Base-by-base conservation (phyloP, 805 yeast genomes). In the Saturnispora mendoncae region DNA sequence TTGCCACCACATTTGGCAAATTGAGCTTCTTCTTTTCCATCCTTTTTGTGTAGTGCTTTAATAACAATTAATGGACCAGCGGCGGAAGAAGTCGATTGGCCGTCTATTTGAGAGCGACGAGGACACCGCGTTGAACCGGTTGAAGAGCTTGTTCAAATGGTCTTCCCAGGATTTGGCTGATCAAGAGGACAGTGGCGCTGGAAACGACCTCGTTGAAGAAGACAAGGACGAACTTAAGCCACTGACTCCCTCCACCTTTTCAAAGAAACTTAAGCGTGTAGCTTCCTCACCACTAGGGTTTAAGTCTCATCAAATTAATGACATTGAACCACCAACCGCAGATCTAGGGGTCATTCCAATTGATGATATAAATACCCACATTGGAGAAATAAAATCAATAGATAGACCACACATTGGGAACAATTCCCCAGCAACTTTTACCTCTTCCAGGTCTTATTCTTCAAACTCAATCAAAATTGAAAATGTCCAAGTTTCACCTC, bases 1-100 rank as follows among this genome's bases (percentile, higher is more conserved):
- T 71, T 92, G 27, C 97, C 98, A 25, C 97, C 97, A 6, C 97
- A 92, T 58, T 68, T 92, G 51, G 94, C 88, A 13, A 57, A 58
- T 41, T 29, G 23, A 26, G 12, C 15, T 15, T n/a, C n/a, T n/a
- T n/a, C n/a, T n/a, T n/a, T n/a, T n/a, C n/a, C n/a, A n/a, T n/a
- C n/a, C n/a, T n/a, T n/a, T 14, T 13, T 27, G 29, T 9, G 12
- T 27, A 13, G 6, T n/a, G n/a, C n/a, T n/a, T 5, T 9, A 13
- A 5, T 27, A 7, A 27, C 6, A 7, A 27, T 27, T 7, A 4
- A 9, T 7, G 29, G 14, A 13, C 6, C 5, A 6, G 5, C 14
- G 29, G 14, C 14, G 29, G 29, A 27, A 27, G 13, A 9, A 27
- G 13, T 13, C n/a, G 4, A n/a, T n/a, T n/a, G n/a, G n/a, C n/a